phyloP scores from a whole-genome alignment of 441 rosid species.

The Capsella rubella region DNA sequence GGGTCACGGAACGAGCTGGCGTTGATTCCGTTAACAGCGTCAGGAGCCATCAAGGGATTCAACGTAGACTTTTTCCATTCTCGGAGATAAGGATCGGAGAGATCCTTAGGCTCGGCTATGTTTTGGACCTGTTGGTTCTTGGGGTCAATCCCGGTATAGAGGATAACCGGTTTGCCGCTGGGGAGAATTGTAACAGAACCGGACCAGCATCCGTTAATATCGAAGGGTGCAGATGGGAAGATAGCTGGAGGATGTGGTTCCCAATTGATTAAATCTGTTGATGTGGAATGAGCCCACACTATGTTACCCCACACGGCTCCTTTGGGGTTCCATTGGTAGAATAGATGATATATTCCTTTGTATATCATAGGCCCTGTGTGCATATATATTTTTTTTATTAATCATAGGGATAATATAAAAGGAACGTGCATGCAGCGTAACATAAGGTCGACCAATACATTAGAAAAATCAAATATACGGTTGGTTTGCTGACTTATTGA shows the following conservation, averaged over 20 bases:
- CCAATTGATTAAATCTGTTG: slow-evolving; percentile 83
- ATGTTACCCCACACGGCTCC: slow-evolving; percentile 78
- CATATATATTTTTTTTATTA: not conserved
- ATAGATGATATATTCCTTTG: slow-evolving; percentile 83
- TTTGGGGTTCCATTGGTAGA: slow-evolving; percentile 85
- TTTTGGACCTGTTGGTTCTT: slow-evolving; percentile 67
- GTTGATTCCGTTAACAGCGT: slow-evolving; percentile 54
- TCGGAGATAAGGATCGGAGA: slow-evolving; percentile 61
- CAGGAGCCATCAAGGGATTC: slow-evolving; percentile 75
- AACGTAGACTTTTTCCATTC: slow-evolving; percentile 65
- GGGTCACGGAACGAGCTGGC: slow-evolving; percentile 81
- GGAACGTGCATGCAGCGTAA: slow-evolving; percentile 38
- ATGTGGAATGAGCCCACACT: slow-evolving; percentile 91
- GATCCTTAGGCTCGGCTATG: slow-evolving; percentile 62
- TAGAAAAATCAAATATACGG: slow-evolving; percentile 33
- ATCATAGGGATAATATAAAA: slow-evolving; percentile 1
- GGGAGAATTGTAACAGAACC: slow-evolving; percentile 78
- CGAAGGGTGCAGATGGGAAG: slow-evolving; percentile 62
- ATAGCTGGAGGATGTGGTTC: slow-evolving; percentile 63
- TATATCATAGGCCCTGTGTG: slow-evolving; percentile 57
- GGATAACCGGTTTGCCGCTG: slow-evolving; percentile 58
- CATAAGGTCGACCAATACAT: slow-evolving; percentile 23
- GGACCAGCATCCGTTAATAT: slow-evolving; percentile 80
- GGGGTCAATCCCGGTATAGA: slow-evolving; percentile 73
- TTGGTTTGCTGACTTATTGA: slow-evolving; percentile 33